Evolutionary conservation across 352 stramenopile genomes (phyloP), one percentile per base, ranked within the genome.

Genomic region (Aphanomyces invadans): DNA sequence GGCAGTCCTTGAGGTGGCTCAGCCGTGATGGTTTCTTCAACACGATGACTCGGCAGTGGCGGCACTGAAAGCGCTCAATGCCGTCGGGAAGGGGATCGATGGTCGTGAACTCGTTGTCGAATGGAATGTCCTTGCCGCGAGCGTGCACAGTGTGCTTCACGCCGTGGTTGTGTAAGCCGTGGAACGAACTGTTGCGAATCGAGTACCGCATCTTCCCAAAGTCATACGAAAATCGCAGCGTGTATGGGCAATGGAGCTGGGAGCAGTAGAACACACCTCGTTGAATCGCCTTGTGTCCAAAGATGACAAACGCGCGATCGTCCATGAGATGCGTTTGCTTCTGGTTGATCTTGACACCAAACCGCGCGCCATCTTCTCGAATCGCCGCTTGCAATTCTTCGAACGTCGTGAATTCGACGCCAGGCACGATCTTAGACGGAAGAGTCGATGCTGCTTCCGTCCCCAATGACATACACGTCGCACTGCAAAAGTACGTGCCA

Each of bases 341-440:
- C 44, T 52, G 44, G 44, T 52, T 52, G 44, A 52, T 52, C 44
- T 52, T 52, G 44, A 52, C 44, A 19, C 44, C 44, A 23, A 52
- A n/a, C 9, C 21, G 12, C 12, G 44, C 44, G 7, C 44, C 44
- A 25, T 52, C 44, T 4, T 52, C 44, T 9, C 44, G 44, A 25
- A 52, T 52, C 9, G 44, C 44, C 12, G 7, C 19, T 25, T 52
- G 44, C 12, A 52, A 19, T 4, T 9, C 44, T 25, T 52, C 44
- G 44, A 52, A 52, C 9, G 44, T 52, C 12, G 44, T 52, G 21
- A 52, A 52, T 52, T 52, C 44, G 44, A 25, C 44, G 9, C 44
- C 44, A 9, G 44, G 44, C 9, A 52, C 12, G 9, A 52, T 21
- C 44, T n/a, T 52, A 19, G 44, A 25, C 44, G 44, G 19, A 9